Evolutionary conservation across 805 yeast species (phyloP).

Genomic region (Kluyveromyces lactis): DNA sequence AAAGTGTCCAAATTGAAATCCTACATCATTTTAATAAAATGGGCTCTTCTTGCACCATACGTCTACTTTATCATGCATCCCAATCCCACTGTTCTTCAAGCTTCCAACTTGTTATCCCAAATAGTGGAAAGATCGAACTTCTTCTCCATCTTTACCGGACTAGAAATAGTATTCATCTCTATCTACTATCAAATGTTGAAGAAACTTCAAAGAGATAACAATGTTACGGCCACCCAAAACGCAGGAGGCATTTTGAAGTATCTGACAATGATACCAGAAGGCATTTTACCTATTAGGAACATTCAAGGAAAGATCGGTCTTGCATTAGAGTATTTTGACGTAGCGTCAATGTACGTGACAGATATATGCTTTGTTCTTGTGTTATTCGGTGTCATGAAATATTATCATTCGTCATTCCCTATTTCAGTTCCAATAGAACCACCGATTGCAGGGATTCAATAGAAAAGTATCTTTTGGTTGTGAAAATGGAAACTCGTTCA

Average conservation of each 20-base stretch:
- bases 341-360: slow-evolving; percentile 26
- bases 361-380: slow-evolving; percentile 28
- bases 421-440: too few relatives aligned
- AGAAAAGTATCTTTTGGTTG: too few relatives aligned
- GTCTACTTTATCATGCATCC: slow-evolving; percentile 20
- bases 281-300: slow-evolving; percentile 24
- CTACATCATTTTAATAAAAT: slow-evolving; percentile 23
- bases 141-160: slow-evolving; percentile 26
- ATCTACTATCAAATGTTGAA: slow-evolving; percentile 24
- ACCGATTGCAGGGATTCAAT: too few relatives aligned
- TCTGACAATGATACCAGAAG: slow-evolving; percentile 28
- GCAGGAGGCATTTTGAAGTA: slow-evolving; percentile 24
- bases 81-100: not conserved
- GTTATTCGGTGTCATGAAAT: slow-evolving; percentile 22
- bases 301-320: slow-evolving; percentile 20
- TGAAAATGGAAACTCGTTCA: too few relatives aligned
- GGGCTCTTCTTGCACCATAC: slow-evolving; percentile 27
- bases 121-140: slow-evolving; percentile 23
- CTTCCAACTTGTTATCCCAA: not conserved
- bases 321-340: slow-evolving; percentile 26
- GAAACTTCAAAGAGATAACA: slow-evolving; percentile 18
- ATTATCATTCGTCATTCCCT: slow-evolving; percentile 6
- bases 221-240: slow-evolving; percentile 21
- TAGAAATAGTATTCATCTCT: slow-evolving; percentile 28
- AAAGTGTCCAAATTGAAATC: slow-evolving; percentile 25